Evolutionary conservation across 106 monocot genomes (phyloP), one percentile per base, ranked within the genome.

Genomic region (Hemerocallis citrina): DNA sequence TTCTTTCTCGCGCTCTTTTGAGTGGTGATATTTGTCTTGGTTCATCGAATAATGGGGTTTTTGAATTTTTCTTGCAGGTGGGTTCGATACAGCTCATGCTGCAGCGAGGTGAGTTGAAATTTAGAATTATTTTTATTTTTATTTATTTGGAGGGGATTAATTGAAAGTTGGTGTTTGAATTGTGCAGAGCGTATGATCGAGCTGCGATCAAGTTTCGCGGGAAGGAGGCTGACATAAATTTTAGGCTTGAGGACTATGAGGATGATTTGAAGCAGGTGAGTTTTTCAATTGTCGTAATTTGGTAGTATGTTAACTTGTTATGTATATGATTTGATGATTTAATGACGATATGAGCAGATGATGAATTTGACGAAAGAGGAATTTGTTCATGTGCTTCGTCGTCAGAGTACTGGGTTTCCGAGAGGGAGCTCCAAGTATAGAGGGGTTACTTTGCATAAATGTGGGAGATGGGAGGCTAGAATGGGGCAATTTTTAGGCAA

Each of bases 401-500:
- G 96, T 12, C 96, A 91, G 73, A 96, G 90, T 65, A 91, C 96
- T 6, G 96, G 86, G 31, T 87, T 91, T 63, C 86, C 90, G 6
- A 73, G 87, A 35, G 96, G 96, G 31, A 96, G 91, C 76, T 96
- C 96, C 16, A 96, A 91, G 57, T 96, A 69, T 42, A 78, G 96
- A 63, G 96, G 96, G 16, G 96, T 96, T 11, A 96, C 96, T n/a
- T 63, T 96, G 52, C 96, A 96, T 74, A 96, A 91, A 59, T 96
- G 96, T 54, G 96, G 96, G 0, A 78, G 96, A 69, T 96, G 96
- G 96, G 96, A 96, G 57, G 96, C 96, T 44, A 72, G 95, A 57
- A 84, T 90, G 83, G 95, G 95, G 23, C 95, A 96, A 54, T 84
- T 96, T 74, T 68, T 96, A 16, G 96, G 96, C 20, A 96, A 85